Base-by-base conservation (phyloP, 1,284 basidiomycete species). In the Inonotus obliquus region DNA sequence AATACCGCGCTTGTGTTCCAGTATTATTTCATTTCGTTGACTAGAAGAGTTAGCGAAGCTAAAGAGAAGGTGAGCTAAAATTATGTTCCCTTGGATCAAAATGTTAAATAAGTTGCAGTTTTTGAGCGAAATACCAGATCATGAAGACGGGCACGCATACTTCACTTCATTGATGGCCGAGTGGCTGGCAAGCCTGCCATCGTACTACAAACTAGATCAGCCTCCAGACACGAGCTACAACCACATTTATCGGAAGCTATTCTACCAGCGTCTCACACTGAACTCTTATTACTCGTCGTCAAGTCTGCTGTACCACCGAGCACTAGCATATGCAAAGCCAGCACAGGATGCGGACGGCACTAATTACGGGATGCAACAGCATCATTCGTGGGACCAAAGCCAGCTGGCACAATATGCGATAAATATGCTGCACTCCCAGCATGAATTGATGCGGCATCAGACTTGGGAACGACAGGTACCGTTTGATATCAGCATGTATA, bases 31-130 rank as follows among this genome's bases (percentile, higher is more conserved):
- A 71, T 80, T 57, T 67, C 71, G 25, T 71, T 83, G 1, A 72
- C 74, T 52, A 71, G 74, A 41, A 63, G 81, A 41, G 70, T 77
- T 38, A 73, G 73, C 44, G 79, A 80, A 57, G 74, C 73, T 35
- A 70, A 77, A 21, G 73, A 76, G 51, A 77, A 72, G 67, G 77
- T 79, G 60, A 63, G 72, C 27, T 7, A 29, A 14, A 25, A 17
- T 21, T 29, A 79, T 4, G 76, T 76, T 0, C 17, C 25, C 23
- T 5, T 25, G 13, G 4, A 35, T 25, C 27, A 48, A 23, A 32
- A 17, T 21, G 21, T 21, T 27, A 32, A 35, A 21, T 1, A 49
- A 19, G 56, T 17, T 45, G 11, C 39, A 60, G 59, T 54, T 54
- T 21, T 29, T 54, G 13, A 60, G 52, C 14, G 52, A 25, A 2